Conservation (phyloP, 2,329 filamentous ascomycete genomes). For the Lasiodiplodia sp. region DNA sequence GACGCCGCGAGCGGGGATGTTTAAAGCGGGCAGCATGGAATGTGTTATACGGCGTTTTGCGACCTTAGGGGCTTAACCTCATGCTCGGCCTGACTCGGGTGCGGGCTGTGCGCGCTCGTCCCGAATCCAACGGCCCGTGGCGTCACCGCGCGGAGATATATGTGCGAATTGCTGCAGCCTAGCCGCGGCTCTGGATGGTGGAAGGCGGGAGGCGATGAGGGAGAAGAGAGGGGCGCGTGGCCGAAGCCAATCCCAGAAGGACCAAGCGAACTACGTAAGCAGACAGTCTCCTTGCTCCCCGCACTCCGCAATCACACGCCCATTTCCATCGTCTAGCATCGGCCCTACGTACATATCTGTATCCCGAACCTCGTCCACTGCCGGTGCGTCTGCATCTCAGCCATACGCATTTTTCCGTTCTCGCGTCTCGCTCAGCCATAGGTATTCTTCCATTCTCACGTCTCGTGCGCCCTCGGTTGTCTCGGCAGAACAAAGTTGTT, state of each 20-base stretch:
- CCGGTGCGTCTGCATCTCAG: no score
- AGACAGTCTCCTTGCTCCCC: background rate
- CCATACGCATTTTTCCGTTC: no score
- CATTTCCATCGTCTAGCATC: no score
- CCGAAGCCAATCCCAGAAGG: background rate
- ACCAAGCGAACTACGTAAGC: conserved; percentile 18
- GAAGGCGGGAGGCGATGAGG: background rate
- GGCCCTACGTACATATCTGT: no score
- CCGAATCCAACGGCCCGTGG: conserved; percentile 4
- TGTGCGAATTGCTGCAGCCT: conserved; percentile 8
- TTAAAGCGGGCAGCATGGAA: conserved; percentile 7
- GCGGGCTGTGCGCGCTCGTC: background rate
- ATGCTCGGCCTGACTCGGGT: background rate
- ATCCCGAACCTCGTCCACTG: no score
- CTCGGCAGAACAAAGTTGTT: no score
- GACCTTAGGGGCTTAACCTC: conserved; percentile 38
- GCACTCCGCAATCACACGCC: background rate
- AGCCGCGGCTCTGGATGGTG: background rate
- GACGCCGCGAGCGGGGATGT: background rate
- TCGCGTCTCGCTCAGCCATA: no score
- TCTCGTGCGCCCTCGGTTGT: no score
- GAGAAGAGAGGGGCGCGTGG: conserved; percentile 1
- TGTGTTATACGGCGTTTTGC: background rate
- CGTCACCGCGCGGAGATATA: no score
- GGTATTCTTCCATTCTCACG: no score